These are phyloP conservation scores for Marchantia polymorpha DNA, from an alignment of 225 moss, liverwort and hornwort genomes.

Conservation along the genomic window DNA sequence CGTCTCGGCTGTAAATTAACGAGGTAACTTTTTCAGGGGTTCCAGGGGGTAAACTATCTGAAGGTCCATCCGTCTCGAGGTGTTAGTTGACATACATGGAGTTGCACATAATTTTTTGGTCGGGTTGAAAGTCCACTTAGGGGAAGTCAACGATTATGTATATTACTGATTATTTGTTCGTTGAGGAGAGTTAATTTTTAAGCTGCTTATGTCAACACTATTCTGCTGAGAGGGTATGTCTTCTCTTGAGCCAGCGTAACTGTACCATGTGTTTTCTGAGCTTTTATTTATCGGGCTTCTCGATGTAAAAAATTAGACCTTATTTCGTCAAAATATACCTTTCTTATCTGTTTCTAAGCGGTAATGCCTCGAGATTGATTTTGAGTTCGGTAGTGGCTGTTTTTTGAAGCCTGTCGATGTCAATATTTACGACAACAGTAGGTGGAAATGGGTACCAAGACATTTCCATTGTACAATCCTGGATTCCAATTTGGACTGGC, in stretches of 20 bases:
- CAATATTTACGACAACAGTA: too few relatives aligned
- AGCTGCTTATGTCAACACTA: conserved; percentile 4
- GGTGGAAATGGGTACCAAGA: too few relatives aligned
- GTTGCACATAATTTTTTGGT: conserved; percentile 1
- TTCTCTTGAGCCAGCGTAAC: conserved; percentile 9
- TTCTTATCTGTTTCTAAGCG: too few relatives aligned
- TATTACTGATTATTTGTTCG: conserved; percentile 17
- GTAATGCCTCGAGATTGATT: too few relatives aligned
- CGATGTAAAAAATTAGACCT: neutral
- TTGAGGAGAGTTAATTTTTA: neutral
- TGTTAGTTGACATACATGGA: neutral
- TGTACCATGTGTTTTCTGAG: conserved; percentile 17
- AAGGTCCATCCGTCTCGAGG: neutral
- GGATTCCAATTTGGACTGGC: too few relatives aligned
- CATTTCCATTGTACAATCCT: too few relatives aligned
- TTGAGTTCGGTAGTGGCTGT: too few relatives aligned
- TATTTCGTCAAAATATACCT: too few relatives aligned
- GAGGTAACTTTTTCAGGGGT: neutral
- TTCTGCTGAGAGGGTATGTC: conserved; percentile 10
- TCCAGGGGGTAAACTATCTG: neutral
- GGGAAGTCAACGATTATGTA: conserved; percentile 1
- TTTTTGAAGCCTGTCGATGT: too few relatives aligned
- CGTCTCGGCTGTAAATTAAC: neutral
- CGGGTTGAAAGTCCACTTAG: neutral
- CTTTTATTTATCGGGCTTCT: conserved; percentile 10